Evolutionary conservation across 139 green algal genomes (phyloP), one percentile per base, ranked within the genome.

Genomic region (Tetradesmus obliquus): DNA sequence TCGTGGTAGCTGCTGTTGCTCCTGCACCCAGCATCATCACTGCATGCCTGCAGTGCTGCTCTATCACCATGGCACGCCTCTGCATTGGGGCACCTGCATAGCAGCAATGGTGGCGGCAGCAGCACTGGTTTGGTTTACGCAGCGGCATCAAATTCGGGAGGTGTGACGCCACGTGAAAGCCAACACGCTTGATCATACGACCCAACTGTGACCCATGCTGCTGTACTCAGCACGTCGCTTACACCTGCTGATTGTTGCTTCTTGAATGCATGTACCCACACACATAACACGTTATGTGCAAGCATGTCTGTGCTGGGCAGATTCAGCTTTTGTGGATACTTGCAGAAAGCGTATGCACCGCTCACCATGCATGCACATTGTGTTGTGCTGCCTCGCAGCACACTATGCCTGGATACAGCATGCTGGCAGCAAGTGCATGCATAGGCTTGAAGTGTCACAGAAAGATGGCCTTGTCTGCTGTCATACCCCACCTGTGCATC

Each of bases 401-500:
- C 60, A 72, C 60, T 19, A 72, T 19, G 60, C 10, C 10, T 72
- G 60, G 60, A 13, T 13, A 10, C 12, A 13, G 10, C 60, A 72
- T 10, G 60, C 60, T 72, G 60, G 60, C 60, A 13, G 32, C 32
- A 45, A 45, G 32, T 45, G 32, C 32, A 45, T 45, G 32, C 32
- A 45, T 45, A 45, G 32, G 32, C 32, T 45, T 45, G 32, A 45
- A 45, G 32, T 45, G 32, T 45, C 32, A 45, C 32, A 45, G 32
- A 45, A 45, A 45, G 32, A 45, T 45, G 32, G 32, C 32, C 32
- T 72, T 72, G 60, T 72, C 10, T 72, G 12, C 60, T 72, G 60
- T 72, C 60, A 72, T 19, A 72, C 60, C 10, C 60, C 79, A 84
- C 79, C 32, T 84, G 79, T 84, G 79, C 79, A 84, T 84, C 10